Percentiles rank a stretch among this genome's conserved stretches.
These are phyloP conservation scores for Cyberlindnera veronae DNA, from an alignment of 805 yeast genomes.

Conservation along the genomic window DNA sequence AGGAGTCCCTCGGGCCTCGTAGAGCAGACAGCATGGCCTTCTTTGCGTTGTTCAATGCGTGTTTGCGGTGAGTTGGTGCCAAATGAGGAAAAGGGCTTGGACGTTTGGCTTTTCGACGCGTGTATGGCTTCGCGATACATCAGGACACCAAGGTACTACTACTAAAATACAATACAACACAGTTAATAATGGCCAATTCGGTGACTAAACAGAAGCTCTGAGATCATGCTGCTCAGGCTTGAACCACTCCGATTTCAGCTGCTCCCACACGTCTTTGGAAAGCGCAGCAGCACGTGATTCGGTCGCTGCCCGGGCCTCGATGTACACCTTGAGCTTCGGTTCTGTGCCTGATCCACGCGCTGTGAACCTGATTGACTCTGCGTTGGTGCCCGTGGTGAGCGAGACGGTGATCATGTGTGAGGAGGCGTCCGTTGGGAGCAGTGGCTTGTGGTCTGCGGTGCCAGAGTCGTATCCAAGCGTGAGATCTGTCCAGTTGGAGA, in stretches of 20 bases:
- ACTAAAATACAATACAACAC: too few species aligned
- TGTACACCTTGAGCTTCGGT: constrained; percentile 88
- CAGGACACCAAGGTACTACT: too few species aligned
- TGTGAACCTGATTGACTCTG: constrained; percentile 62
- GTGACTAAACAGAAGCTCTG: too few species aligned
- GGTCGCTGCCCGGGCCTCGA: constrained; percentile 62
- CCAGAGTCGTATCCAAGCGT: constrained; percentile 78
- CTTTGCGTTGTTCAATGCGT: neutral
- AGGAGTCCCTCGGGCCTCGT: constrained; percentile 26
- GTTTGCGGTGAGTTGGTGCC: too few species aligned
- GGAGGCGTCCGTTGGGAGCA: constrained; percentile 62
- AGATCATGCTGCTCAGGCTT: constrained; percentile 50
- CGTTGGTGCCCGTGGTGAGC: constrained; percentile 30
- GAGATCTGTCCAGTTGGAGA: constrained; percentile 75
- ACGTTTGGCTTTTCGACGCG: too few species aligned
- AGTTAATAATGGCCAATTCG: too few species aligned
- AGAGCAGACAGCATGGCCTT: constrained; percentile 12
- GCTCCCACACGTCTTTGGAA: constrained; percentile 67
- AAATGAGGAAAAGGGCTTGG: too few species aligned
- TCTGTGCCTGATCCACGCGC: constrained; percentile 96
- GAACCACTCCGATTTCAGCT: constrained; percentile 62
- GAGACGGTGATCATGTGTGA: constrained; percentile 86
- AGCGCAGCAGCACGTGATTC: constrained; percentile 45
- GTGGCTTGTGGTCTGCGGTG: constrained; percentile 54
- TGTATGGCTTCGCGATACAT: too few species aligned